phyloP scores from a whole-genome alignment of 352 stramenopile species.

The Globisporangium canariense region DNA sequence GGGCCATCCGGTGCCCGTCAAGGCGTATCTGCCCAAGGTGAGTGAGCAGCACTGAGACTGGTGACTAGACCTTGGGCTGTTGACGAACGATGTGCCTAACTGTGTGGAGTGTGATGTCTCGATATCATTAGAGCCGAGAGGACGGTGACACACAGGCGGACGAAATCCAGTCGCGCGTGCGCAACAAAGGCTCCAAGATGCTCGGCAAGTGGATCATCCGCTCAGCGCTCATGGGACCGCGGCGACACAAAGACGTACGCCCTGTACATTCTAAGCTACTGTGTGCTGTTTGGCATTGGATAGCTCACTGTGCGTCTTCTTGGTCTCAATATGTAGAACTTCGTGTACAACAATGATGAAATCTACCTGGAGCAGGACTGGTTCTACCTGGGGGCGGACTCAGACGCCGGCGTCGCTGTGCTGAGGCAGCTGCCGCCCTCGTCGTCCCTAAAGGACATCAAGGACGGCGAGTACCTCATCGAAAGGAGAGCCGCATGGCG shows the following conservation, averaged over 20 bases:
- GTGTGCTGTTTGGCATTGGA: not conserved
- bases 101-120: not conserved
- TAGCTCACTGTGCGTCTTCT: not conserved
- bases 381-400: constrained; percentile 78
- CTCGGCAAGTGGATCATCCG: constrained; percentile 77
- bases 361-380: constrained; percentile 82
- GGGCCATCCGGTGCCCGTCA: constrained; percentile 55
- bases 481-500: constrained; percentile 67
- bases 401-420: constrained; percentile 55
- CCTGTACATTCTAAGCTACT: not conserved
- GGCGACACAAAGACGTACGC: constrained; percentile 51
- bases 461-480: constrained; percentile 63
- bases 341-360: constrained; percentile 83
- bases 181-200: constrained; percentile 76
- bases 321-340: constrained; percentile 32
- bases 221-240: constrained; percentile 42
- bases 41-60: not conserved
- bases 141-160: constrained; percentile 71
- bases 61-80: not conserved
- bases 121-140: constrained; percentile 41
- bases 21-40: constrained; percentile 72
- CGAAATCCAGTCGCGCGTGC: constrained; percentile 72
- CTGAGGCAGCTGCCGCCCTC: constrained; percentile 53
- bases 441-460: constrained; percentile 29
- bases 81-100: not conserved